phyloP scores from a whole-genome alignment of 306 rosid species.

The Alnus glutinosa region DNA sequence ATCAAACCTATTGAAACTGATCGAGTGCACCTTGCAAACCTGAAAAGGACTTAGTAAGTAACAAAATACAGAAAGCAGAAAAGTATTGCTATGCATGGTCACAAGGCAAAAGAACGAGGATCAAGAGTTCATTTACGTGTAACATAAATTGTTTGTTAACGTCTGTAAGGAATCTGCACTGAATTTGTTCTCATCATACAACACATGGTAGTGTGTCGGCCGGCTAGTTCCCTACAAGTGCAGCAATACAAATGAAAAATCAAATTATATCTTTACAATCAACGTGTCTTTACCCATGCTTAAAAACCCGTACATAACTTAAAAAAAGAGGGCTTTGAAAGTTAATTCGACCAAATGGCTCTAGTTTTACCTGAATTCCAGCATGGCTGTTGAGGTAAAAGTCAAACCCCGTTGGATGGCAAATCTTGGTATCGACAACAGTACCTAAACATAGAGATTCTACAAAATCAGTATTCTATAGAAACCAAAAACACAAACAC shows the following conservation, averaged over 20 bases:
- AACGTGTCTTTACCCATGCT: neutral
- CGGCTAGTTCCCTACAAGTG: slow-evolving; percentile 49
- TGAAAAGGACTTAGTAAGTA: slow-evolving; percentile 6
- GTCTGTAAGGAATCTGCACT: slow-evolving; percentile 37
- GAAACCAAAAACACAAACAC: too few species aligned
- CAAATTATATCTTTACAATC: neutral
- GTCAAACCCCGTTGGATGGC: slow-evolving; percentile 71
- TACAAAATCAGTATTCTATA: neutral
- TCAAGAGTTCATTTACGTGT: slow-evolving; percentile 35
- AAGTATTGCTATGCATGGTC: neutral
- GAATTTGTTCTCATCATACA: slow-evolving; percentile 49
- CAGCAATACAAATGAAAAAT: neutral
- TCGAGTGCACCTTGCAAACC: slow-evolving; percentile 54
- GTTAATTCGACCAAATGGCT: neutral
- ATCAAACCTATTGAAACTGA: slow-evolving; percentile 49
- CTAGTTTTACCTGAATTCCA: slow-evolving; percentile 57
- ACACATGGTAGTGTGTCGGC: slow-evolving; percentile 47
- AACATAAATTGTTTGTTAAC: slow-evolving; percentile 46
- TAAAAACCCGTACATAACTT: neutral
- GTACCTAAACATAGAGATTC: slow-evolving; percentile 47
- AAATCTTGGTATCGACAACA: slow-evolving; percentile 62
- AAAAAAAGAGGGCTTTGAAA: neutral
- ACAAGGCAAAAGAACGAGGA: too few species aligned
- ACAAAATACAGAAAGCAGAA: neutral
- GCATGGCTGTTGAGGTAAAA: slow-evolving; percentile 86